Evolutionary conservation across 257 asterid genomes (phyloP).

Genomic region (Ehretia macrophylla): DNA sequence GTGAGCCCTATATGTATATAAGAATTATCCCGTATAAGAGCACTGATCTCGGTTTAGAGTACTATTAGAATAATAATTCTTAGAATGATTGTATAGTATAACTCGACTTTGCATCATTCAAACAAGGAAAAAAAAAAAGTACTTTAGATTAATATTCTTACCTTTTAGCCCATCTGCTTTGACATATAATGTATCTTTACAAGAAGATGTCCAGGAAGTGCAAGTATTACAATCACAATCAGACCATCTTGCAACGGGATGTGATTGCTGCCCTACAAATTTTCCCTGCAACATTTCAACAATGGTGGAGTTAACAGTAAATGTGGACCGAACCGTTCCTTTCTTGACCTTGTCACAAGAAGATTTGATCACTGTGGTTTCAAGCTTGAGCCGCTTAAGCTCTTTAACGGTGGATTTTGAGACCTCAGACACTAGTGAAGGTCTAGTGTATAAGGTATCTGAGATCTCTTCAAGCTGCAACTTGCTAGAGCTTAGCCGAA

Average conservation of each 20-base stretch:
- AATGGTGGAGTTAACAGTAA: conserved; percentile 56
- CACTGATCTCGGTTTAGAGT: too few relatives aligned
- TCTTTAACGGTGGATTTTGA: conserved; percentile 44
- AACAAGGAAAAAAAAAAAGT: too few relatives aligned
- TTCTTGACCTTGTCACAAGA: conserved; percentile 15
- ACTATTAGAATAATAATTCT: too few relatives aligned
- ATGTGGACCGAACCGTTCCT: conserved; percentile 30
- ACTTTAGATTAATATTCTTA: too few relatives aligned
- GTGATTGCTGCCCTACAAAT: conserved; percentile 35
- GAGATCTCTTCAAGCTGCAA: conserved; percentile 82
- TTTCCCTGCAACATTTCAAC: conserved; percentile 72
- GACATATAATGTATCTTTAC: conserved; percentile 60
- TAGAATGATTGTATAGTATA: too few relatives aligned
- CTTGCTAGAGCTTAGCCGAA: conserved; percentile 46
- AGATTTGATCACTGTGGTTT: conserved; percentile 14
- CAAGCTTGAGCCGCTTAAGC: conserved; percentile 29
- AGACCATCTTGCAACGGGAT: conserved; percentile 69
- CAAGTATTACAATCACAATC: conserved; percentile 87
- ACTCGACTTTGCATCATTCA: too few relatives aligned
- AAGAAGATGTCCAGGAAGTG: conserved; percentile 54
- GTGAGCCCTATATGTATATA: too few relatives aligned
- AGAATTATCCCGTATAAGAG: too few relatives aligned
- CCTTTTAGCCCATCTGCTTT: conserved; percentile 70
- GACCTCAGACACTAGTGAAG: conserved; percentile 47
- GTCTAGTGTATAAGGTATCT: conserved; percentile 80